phyloP scores from a whole-genome alignment of 805 yeast species.

The Ogataea trehaloabstinens region DNA sequence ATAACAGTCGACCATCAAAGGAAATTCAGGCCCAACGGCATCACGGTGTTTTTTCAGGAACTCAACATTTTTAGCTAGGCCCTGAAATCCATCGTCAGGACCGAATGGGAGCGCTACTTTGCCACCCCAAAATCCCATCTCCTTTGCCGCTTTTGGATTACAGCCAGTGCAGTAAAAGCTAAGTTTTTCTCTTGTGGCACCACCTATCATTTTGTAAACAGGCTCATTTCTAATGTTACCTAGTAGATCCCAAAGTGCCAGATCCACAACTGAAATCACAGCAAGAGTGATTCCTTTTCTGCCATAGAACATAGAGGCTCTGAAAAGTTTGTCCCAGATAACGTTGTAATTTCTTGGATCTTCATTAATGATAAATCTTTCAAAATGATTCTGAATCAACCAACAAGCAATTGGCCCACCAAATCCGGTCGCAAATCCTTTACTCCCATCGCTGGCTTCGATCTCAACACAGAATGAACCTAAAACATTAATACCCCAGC shows the following conservation, averaged over 20 bases:
- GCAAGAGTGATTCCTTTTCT: slow-evolving; percentile 49
- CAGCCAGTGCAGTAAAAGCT: slow-evolving; percentile 51
- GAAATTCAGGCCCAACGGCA: slow-evolving; percentile 50
- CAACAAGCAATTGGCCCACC: slow-evolving; percentile 53
- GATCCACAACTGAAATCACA: slow-evolving; percentile 44
- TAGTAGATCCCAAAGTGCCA: slow-evolving; percentile 50
- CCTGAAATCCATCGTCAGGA: slow-evolving; percentile 49
- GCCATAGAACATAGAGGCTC: slow-evolving; percentile 51
- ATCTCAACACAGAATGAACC: slow-evolving; percentile 50
- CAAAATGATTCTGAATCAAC: slow-evolving; percentile 45
- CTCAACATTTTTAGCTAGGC: slow-evolving; percentile 44
- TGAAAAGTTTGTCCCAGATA: slow-evolving; percentile 48
- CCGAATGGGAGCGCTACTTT: slow-evolving; percentile 51
- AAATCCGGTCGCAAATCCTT: slow-evolving; percentile 50
- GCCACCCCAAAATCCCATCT: slow-evolving; percentile 54
- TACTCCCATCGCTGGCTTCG: slow-evolving; percentile 47
- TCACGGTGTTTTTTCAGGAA: slow-evolving; percentile 43
- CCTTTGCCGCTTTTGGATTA: slow-evolving; percentile 46
- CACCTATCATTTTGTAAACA: slow-evolving; percentile 51
- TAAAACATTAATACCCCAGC: slow-evolving; percentile 51
- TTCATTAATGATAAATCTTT: slow-evolving; percentile 42
- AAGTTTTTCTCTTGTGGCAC: slow-evolving; percentile 44
- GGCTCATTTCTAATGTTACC: slow-evolving; percentile 51
- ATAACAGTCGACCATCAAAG: slow-evolving; percentile 53
- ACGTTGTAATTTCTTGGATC: slow-evolving; percentile 47